Evolutionary conservation across 2,329 filamentous ascomycete genomes (phyloP).

Genomic region (Cladophialophora chaetospira): DNA sequence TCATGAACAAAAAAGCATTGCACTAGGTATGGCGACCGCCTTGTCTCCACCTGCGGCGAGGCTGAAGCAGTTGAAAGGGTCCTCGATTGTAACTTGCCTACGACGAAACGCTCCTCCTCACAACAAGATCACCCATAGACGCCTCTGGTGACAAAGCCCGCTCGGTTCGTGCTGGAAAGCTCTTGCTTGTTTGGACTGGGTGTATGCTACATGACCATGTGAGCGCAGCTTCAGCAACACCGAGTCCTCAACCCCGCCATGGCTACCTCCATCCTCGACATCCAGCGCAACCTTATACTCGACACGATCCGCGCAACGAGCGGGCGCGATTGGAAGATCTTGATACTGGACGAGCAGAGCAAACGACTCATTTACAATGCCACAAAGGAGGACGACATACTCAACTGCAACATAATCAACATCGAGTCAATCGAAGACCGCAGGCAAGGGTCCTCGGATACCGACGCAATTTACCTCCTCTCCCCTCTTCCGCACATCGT

Average conservation of each 20-base stretch:
- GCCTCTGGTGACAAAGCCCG: neutral
- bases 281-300: slow-evolving; percentile 61
- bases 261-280: slow-evolving; percentile 80
- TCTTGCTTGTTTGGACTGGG: neutral
- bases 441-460: slow-evolving; percentile 78
- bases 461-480: slow-evolving; percentile 93
- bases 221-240: slow-evolving; percentile 2
- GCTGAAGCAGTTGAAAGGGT: neutral
- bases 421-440: slow-evolving; percentile 92
- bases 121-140: neutral
- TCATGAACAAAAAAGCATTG: too few relatives aligned
- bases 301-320: slow-evolving; percentile 32
- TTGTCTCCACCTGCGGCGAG: neutral
- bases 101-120: too few relatives aligned
- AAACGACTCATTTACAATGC: slow-evolving; percentile 87
- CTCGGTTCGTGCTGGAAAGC: neutral
- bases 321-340: slow-evolving; percentile 78
- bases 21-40: neutral
- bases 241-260: slow-evolving; percentile 56
- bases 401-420: slow-evolving; percentile 95
- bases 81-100: too few relatives aligned
- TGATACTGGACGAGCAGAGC: slow-evolving; percentile 83
- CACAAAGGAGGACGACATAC: slow-evolving; percentile 91
- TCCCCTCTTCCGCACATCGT: slow-evolving; percentile 84
- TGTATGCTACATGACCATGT: slow-evolving; percentile 19